Conservation (phyloP, 345 rosid genomes). For the Gossypium anomalum region DNA sequence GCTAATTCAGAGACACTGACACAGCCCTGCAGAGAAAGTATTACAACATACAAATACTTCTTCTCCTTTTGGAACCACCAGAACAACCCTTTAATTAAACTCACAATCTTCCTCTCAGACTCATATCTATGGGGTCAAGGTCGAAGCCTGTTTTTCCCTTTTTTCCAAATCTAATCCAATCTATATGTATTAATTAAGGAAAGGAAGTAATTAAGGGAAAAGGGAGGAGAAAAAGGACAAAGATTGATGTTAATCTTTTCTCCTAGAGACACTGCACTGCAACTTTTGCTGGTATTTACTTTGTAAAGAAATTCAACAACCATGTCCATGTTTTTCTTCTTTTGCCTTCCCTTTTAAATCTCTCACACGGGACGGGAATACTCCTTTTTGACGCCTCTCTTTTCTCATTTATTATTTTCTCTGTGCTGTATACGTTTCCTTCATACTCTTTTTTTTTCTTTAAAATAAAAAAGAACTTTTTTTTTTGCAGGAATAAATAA, state of each 20-base stretch:
- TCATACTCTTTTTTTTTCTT: background rate
- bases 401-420: constrained; percentile 14
- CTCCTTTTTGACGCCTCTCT: constrained; percentile 24
- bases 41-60: background rate
- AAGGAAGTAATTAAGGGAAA: background rate
- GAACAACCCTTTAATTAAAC: too few species aligned
- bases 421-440: background rate
- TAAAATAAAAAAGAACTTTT: background rate
- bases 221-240: background rate
- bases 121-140: background rate
- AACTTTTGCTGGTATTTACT: constrained; percentile 23
- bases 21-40: background rate
- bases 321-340: constrained; percentile 10
- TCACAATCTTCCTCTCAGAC: background rate
- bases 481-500: constrained; percentile 41
- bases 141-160: background rate
- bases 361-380: constrained; percentile 36
- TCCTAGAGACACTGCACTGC: constrained; percentile 10
- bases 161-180: background rate
- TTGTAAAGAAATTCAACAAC: constrained; percentile 40
- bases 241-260: background rate
- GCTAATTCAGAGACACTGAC: background rate
- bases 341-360: constrained; percentile 28
- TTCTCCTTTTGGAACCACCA: background rate
- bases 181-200: background rate